Evolutionary conservation across 2,329 filamentous ascomycete genomes (phyloP), one percentile per base, ranked within the genome.

Genomic region (Fonsecaea erecta): DNA sequence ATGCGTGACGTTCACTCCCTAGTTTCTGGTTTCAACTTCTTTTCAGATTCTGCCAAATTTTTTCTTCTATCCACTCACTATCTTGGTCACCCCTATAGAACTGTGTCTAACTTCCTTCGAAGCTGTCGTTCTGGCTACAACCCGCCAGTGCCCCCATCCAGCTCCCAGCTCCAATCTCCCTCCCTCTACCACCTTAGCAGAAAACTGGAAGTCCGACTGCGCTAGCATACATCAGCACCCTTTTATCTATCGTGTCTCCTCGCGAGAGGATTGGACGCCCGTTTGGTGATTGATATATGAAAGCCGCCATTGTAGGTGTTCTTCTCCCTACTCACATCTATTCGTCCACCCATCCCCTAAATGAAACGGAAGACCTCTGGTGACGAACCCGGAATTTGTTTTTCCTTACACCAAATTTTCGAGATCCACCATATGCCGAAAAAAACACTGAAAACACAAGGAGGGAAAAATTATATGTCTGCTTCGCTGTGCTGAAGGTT

Each of bases 401-500:
- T 37, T 30, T 52, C 57, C 14, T 37, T n/a, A n/a, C 52, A 26
- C 8, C 32, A n/a, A n/a, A n/a, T 30, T 16, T 9, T 21, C 12
- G 9, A 21, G 11, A 37, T 35, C n/a, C n/a, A 52, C 18, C 40
- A 35, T n/a, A 14, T 8, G 24, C 35, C 7, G 26, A 14, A 40
- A 48, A 48, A 21, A 48, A 21, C 24, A 21, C 4, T 14, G 24
- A 58, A 21, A 43, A 40, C 37, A 32, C 5, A 35, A 14, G 12
- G 30, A 24, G 12, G 7, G 3, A 48, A 14, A 48, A 48, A 26
- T n/a, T n/a, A 12, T 11, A 14, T 18, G 16, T 11, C 26, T 24
- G 48, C 48, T 54, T 53, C 58, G 58, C 35, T 61, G 59, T 54
- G 59, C 59, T 53, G 59, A 61, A 61, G 59, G 32, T 16, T 53